Conservation (phyloP, 495 filamentous ascomycete species). For the Schizothecium vesticola region DNA sequence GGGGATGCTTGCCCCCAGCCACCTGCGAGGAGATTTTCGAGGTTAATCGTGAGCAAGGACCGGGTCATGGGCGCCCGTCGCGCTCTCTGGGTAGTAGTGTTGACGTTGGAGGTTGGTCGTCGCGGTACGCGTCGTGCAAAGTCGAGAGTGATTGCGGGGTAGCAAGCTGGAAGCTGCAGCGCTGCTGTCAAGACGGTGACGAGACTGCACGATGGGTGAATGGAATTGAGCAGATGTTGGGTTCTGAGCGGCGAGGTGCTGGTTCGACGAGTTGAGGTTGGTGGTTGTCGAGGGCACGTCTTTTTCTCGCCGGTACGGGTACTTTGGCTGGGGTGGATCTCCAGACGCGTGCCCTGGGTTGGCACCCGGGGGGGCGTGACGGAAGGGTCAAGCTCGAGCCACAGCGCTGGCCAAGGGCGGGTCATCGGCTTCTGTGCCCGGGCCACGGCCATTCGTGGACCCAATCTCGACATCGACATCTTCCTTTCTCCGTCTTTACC, state of each 20-base stretch:
- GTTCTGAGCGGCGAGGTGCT: background rate
- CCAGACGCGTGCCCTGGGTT: background rate
- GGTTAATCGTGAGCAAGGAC: background rate
- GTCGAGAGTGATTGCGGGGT: constrained; percentile 12
- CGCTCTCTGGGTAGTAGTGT: background rate
- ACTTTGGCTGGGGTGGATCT: background rate
- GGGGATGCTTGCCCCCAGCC: background rate
- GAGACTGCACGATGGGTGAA: background rate
- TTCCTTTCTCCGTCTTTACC: background rate
- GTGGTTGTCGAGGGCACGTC: background rate
- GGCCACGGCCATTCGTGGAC: too few species aligned
- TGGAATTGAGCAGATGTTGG: background rate
- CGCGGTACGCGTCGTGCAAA: constrained; percentile 8
- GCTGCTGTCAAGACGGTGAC: background rate
- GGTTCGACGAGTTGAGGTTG: background rate
- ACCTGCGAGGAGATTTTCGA: background rate
- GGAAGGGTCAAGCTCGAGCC: background rate
- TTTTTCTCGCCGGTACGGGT: background rate
- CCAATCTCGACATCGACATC: background rate
- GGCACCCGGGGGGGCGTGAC: background rate
- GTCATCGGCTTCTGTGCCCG: too few species aligned
- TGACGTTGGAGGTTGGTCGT: background rate
- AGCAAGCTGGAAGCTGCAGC: background rate
- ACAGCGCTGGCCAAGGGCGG: background rate
- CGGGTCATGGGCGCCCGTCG: background rate